Evolutionary conservation across 345 rosid genomes (phyloP).

Genomic region (Eucalyptus cloeziana): DNA sequence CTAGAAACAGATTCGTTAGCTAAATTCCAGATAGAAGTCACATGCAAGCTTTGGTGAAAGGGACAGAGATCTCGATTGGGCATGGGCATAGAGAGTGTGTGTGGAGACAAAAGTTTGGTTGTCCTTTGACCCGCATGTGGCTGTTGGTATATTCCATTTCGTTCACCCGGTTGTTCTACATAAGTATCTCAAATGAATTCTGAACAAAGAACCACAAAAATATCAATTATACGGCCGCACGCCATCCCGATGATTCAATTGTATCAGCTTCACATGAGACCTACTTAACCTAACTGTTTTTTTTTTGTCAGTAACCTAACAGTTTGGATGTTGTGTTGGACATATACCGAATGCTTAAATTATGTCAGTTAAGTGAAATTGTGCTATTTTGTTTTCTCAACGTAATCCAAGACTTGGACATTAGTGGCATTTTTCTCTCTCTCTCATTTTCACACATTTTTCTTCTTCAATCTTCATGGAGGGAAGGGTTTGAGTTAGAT

Average conservation of each 20-base stretch:
- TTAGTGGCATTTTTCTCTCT: background rate
- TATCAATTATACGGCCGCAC: background rate
- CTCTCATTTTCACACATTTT: background rate
- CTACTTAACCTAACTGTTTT: too few species aligned
- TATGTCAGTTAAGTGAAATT: background rate
- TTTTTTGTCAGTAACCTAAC: too few species aligned
- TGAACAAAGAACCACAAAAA: background rate
- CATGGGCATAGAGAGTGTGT: background rate
- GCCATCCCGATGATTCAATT: background rate
- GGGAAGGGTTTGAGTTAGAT: background rate
- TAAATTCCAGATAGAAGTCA: background rate
- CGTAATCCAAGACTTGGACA: background rate
- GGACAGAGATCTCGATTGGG: background rate
- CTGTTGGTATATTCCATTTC: background rate
- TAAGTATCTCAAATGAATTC: background rate
- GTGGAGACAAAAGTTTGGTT: background rate
- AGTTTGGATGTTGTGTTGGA: background rate
- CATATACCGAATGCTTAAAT: background rate
- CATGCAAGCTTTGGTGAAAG: background rate
- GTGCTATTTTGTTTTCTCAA: background rate
- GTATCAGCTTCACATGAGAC: background rate
- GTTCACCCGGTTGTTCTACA: background rate
- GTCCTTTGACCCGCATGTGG: background rate
- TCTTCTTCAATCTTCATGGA: background rate
- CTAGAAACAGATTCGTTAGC: background rate